Percentiles rank a stretch among this genome's conserved stretches.
Evolutionary conservation across 2,329 filamentous ascomycete species (phyloP).

Genomic region (Acrocalymma vagum): DNA sequence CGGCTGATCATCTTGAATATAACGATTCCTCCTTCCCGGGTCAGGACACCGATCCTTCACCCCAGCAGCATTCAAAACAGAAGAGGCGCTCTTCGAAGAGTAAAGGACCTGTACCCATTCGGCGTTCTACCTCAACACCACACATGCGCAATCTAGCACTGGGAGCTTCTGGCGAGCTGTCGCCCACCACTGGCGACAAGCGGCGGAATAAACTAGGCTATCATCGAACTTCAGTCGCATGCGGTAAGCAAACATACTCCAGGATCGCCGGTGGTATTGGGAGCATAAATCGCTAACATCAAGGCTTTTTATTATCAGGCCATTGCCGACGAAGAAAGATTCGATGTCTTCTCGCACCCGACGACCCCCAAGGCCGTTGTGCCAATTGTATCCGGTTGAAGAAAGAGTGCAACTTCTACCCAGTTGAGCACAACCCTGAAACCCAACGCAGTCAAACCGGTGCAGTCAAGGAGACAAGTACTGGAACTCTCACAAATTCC

Average conservation of each 20-base stretch:
- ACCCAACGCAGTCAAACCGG: constrained; percentile 56
- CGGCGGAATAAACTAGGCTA: constrained; percentile 93
- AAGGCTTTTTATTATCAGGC: constrained; percentile 66
- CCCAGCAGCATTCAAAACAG: constrained; percentile 38
- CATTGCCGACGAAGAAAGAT: constrained; percentile 95
- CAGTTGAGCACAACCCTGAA: constrained; percentile 77
- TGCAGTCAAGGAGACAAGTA: constrained; percentile 53
- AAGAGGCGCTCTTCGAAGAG: constrained; percentile 50
- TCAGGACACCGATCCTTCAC: constrained; percentile 23
- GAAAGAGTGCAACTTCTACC: constrained; percentile 92
- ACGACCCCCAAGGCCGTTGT: constrained; percentile 79
- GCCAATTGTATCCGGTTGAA: constrained; percentile 93
- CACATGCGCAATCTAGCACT: constrained; percentile 54
- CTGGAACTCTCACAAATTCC: constrained; percentile 54
- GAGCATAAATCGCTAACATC: constrained; percentile 24
- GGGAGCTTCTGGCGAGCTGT: constrained; percentile 51
- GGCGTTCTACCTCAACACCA: constrained; percentile 56
- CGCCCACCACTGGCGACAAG: constrained; percentile 67
- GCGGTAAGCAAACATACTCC: constrained; percentile 72
- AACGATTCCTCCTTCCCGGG: constrained; percentile 26
- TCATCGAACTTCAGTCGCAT: constrained; percentile 93
- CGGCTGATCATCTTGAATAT: constrained; percentile 28
- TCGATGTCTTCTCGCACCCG: constrained; percentile 79
- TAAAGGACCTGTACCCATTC: constrained; percentile 50
- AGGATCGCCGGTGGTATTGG: neutral